A percentile compares a stretch with the other conserved stretches of the same genome.
Conservation (phyloP, 352 stramenopile species). For the Globisporangium lucens region DNA sequence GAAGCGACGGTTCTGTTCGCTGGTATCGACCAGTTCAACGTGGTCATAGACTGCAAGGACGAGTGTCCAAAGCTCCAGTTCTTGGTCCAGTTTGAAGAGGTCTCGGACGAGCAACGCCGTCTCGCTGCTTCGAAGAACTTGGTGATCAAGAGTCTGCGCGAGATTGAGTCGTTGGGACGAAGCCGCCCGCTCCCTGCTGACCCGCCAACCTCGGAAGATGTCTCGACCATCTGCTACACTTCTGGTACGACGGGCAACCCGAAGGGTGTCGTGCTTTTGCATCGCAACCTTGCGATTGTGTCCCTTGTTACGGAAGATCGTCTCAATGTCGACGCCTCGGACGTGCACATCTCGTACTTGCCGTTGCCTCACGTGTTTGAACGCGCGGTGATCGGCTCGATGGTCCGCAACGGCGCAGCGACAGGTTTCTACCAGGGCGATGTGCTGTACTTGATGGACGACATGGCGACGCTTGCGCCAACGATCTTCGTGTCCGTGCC, state of each 20-base stretch:
- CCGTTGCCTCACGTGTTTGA: constrained; percentile 97
- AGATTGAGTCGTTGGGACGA: constrained; percentile 38
- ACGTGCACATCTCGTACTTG: constrained; percentile 96
- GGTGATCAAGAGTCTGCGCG: constrained; percentile 38
- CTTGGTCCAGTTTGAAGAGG: constrained; percentile 55
- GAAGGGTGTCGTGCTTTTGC: constrained; percentile 94
- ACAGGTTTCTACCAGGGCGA: constrained; percentile 84
- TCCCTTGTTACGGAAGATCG: constrained; percentile 26
- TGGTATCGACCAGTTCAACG: constrained; percentile 49
- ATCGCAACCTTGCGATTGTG: constrained; percentile 65
- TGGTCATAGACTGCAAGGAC: constrained; percentile 54
- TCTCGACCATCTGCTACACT: constrained; percentile 95
- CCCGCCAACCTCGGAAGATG: constrained; percentile 59
- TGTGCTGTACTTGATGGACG: constrained; percentile 90
- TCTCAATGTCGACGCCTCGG: constrained; percentile 32
- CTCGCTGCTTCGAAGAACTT: constrained; percentile 25
- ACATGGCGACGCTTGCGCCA: constrained; percentile 90
- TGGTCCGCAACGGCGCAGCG: constrained; percentile 82
- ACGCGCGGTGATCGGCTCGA: constrained; percentile 80
- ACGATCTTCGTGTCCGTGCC: constrained; percentile 94
- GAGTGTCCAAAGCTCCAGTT: constrained; percentile 48
- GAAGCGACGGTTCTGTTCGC: constrained; percentile 58
- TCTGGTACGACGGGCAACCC: constrained; percentile 95
- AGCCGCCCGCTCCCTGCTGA: constrained; percentile 42
- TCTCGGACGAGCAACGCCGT: constrained; percentile 30